Evolutionary conservation across 208 protist species (phyloP).

Genomic region (Leptomonas pyrrhocoris): DNA sequence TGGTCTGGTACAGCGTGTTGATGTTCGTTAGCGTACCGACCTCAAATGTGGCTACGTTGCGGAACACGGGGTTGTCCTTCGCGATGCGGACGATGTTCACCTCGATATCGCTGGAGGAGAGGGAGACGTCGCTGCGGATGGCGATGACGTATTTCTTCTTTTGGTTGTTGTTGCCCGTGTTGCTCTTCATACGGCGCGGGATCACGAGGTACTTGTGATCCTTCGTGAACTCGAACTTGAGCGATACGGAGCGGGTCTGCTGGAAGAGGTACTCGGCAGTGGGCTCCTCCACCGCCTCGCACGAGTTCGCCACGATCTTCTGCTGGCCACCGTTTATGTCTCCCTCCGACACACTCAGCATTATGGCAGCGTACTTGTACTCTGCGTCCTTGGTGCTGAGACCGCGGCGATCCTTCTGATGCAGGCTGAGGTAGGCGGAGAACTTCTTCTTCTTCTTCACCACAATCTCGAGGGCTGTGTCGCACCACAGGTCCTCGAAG

Average conservation of each 20-base stretch:
- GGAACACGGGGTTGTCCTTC: slow-evolving; percentile 41
- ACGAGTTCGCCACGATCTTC: slow-evolving; percentile 41
- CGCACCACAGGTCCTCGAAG: slow-evolving; percentile 44
- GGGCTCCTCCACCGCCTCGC: slow-evolving; percentile 48
- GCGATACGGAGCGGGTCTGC: slow-evolving; percentile 42
- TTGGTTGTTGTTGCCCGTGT: slow-evolving; percentile 41
- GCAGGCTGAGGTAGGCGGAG: slow-evolving; percentile 47
- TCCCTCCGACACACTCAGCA: slow-evolving; percentile 49
- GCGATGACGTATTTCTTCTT: slow-evolving; percentile 51
- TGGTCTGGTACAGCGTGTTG: slow-evolving; percentile 43
- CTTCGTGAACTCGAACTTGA: slow-evolving; percentile 44
- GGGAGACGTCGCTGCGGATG: slow-evolving; percentile 30
- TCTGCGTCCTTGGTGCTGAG: slow-evolving; percentile 42
- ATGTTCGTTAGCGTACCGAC: slow-evolving; percentile 28
- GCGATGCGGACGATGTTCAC: slow-evolving; percentile 42
- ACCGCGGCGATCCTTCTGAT: slow-evolving; percentile 62
- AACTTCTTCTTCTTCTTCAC: slow-evolving; percentile 36
- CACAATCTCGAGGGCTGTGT: slow-evolving; percentile 49
- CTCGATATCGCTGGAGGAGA: slow-evolving; percentile 25
- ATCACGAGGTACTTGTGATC: slow-evolving; percentile 45
- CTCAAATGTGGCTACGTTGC: slow-evolving; percentile 43
- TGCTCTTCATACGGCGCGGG: slow-evolving; percentile 50
- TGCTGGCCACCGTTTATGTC: slow-evolving; percentile 34
- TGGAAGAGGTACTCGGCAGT: slow-evolving; percentile 47
- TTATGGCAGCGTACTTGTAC: slow-evolving; percentile 51